These are phyloP conservation scores for Ophiosphaerella korrae DNA, from an alignment of 2,329 filamentous ascomycete genomes.

Conservation along the genomic window DNA sequence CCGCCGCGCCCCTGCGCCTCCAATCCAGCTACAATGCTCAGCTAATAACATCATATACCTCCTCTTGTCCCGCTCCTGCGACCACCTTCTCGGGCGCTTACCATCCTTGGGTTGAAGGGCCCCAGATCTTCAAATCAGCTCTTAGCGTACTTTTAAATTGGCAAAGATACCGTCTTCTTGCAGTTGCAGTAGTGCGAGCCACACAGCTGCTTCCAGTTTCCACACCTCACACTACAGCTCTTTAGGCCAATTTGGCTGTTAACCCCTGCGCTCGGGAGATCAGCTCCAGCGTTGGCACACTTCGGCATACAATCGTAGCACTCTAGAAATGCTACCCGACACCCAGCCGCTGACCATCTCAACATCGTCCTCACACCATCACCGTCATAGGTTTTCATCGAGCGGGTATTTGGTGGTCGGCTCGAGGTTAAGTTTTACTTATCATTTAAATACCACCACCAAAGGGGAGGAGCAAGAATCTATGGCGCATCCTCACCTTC, in stretches of 20 bases:
- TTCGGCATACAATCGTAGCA: constrained; percentile 28
- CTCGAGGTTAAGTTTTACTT: constrained; percentile 24
- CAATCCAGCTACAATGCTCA: constrained; percentile 24
- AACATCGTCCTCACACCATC: constrained; percentile 29
- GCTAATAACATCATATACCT: constrained; percentile 32
- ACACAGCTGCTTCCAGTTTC: constrained; percentile 32
- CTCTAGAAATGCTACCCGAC: constrained; percentile 39
- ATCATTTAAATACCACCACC: constrained; percentile 13
- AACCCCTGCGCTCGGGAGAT: constrained; percentile 15
- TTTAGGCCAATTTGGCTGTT: constrained; percentile 23
- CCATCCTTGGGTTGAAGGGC: constrained; percentile 13
- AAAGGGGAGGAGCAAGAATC: constrained; percentile 9
- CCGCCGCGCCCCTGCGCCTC: constrained; percentile 25
- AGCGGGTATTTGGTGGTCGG: constrained; percentile 22
- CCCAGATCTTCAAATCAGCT: constrained; percentile 23
- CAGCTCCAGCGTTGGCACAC: neutral
- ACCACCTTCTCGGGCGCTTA: constrained; percentile 26
- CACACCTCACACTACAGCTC: constrained; percentile 25
- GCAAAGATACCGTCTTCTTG: constrained; percentile 31
- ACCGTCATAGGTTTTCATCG: constrained; percentile 26
- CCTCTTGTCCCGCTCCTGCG: constrained; percentile 25
- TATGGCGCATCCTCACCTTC: constrained; percentile 28
- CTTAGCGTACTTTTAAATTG: constrained; percentile 26
- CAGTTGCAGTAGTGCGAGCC: constrained; percentile 43
- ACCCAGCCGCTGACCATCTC: constrained; percentile 35